Conservation (phyloP, 345 rosid genomes). For the Noccaea bulbosa region DNA sequence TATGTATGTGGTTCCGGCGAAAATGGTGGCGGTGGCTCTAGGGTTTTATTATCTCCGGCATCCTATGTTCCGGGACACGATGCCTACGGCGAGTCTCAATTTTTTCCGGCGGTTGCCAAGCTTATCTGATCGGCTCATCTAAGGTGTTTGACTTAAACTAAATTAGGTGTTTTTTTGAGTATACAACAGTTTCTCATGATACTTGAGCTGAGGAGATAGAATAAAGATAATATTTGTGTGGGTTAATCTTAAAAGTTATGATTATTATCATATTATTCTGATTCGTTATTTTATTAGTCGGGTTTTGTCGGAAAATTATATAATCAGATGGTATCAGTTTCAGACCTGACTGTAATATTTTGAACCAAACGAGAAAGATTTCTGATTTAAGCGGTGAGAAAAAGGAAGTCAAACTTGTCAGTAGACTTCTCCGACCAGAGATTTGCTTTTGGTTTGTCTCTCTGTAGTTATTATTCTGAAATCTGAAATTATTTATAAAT, state of each 20-base stretch:
- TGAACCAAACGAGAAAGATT: slow-evolving; percentile 21
- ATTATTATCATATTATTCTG: slow-evolving; percentile 23
- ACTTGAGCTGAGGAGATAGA: slow-evolving; percentile 27
- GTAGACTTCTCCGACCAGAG: slow-evolving; percentile 5
- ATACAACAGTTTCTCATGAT: slow-evolving; percentile 13
- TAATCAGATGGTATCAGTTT: slow-evolving; percentile 2
- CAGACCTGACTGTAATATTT: slow-evolving; percentile 26
- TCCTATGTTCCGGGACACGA: slow-evolving; percentile 94
- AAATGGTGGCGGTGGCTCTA: slow-evolving; percentile 95
- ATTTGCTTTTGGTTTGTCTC: slow-evolving; percentile 20
- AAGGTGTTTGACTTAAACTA: neutral
- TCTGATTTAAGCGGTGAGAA: neutral
- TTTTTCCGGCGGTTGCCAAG: slow-evolving; percentile 95
- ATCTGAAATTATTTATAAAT: slow-evolving; percentile 8
- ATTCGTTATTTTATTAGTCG: slow-evolving; percentile 35
- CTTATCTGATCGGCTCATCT: slow-evolving; percentile 86
- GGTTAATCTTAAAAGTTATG: slow-evolving; percentile 12
- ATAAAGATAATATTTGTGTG: slow-evolving; percentile 35
- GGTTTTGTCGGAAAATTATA: neutral
- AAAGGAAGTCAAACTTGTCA: slow-evolving; percentile 20
- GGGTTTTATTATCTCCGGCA: slow-evolving; percentile 94
- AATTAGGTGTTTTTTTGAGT: slow-evolving; percentile 39
- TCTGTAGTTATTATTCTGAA: slow-evolving; percentile 14
- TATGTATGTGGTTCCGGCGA: slow-evolving; percentile 80
- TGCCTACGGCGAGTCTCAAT: slow-evolving; percentile 88